Base-by-base conservation (phyloP, 1,139 yeast species). In the Taphrina communis region DNA sequence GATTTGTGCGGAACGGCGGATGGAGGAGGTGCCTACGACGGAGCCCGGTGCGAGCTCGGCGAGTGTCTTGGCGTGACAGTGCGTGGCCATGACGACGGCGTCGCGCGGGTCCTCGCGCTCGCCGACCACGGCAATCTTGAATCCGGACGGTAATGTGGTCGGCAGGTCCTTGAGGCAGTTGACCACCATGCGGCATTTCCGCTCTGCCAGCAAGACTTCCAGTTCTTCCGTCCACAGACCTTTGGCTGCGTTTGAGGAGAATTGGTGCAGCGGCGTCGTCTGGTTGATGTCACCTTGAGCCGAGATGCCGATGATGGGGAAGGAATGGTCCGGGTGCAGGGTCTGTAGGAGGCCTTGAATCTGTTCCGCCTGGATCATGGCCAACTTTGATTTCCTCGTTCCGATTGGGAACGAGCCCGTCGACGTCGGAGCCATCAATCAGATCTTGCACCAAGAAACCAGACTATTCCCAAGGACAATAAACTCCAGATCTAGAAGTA, bases 81-180 rank as follows among this genome's bases (percentile, higher is more conserved):
- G 87, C 9, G 78, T 75, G 70, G 85, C 85, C 96, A 94, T 89
- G 63, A 91, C 86, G n/a, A 94, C 81, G 14, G 97, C 97, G 78
- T 94, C 99, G 71, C 97, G 58, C n/a, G 71, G 68, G 63, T 73
- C 73, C 41, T 88, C 94, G 75, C 99, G 85, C 76, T 88, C 84
- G 65, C 92, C 84, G 70, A 94, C 87, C 75, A 97, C 91, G 17
- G 97, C 98, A 70, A 94, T 79, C 76, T 88, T 92, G 76, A 94
- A 94, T 70, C 91, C 96, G 35, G 89, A 93, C 0, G 98, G 98
- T 72, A 94, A 81, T 70, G 85, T 81, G 0, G 99, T 94, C 44
- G 99, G 99, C 89, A 94, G 88, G 78, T 94, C 98, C 78, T 94
- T 94, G 73, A 94, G 82, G 2, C 97, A 90, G 78, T 94, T 99